Conservation (phyloP, 805 yeast genomes). For the Metschnikowia orientalis region DNA sequence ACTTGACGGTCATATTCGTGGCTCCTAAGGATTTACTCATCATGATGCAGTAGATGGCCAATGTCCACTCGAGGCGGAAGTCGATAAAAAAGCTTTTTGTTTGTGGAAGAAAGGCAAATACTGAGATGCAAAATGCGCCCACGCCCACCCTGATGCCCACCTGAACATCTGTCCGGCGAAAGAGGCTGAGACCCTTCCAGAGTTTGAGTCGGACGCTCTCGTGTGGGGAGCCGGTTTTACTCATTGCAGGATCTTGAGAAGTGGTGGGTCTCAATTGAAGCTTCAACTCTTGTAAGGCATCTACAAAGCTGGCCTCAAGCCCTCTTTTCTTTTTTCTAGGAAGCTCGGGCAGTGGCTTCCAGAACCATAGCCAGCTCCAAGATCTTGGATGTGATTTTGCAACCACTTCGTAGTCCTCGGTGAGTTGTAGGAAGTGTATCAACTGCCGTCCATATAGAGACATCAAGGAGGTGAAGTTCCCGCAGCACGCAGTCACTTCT, state of each 20-base stretch:
- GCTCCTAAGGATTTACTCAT: constrained; percentile 86
- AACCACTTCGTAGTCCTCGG: constrained; percentile 37
- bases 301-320: constrained; percentile 16
- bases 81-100: constrained; percentile 51
- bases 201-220: constrained; percentile 19
- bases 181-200: constrained; percentile 49
- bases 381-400: constrained; percentile 23
- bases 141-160: constrained; percentile 77
- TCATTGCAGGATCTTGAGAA: neutral
- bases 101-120: constrained; percentile 60
- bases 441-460: constrained; percentile 61
- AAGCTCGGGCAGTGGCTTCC: constrained; percentile 31
- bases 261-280: constrained; percentile 11
- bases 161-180: constrained; percentile 64
- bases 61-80: constrained; percentile 83
- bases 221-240: neutral
- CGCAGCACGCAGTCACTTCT: constrained; percentile 81
- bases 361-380: constrained; percentile 53
- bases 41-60: constrained; percentile 76
- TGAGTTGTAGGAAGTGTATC: constrained; percentile 39
- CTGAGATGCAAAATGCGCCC: constrained; percentile 64
- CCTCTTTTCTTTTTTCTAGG: constrained; percentile 5
- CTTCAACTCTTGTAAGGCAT: constrained; percentile 18
- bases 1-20: constrained; percentile 70
- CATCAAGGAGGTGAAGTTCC: constrained; percentile 66